These are phyloP conservation scores for Russula lepida DNA, from an alignment of 768 basidiomycete genomes.

Conservation along the genomic window DNA sequence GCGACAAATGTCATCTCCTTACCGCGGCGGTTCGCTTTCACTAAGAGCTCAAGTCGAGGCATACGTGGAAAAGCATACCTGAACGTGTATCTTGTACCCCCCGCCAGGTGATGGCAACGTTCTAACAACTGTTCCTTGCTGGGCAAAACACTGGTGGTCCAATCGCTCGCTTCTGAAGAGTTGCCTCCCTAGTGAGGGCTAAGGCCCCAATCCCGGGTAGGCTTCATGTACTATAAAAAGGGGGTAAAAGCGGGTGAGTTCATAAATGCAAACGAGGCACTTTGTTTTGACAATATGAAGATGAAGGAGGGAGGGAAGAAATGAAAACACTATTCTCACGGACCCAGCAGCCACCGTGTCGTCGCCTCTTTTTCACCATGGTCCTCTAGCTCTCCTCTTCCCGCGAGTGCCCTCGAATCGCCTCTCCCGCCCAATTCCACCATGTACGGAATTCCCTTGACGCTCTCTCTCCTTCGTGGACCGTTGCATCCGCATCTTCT, in stretches of 20 bases:
- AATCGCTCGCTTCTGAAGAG: not conserved
- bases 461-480: not conserved
- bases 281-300: no score
- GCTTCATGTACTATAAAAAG: not conserved
- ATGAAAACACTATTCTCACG: constrained; percentile 2
- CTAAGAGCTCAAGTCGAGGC: no score
- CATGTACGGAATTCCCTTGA: constrained; percentile 1
- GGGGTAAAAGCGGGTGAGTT: not conserved
- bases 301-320: no score
- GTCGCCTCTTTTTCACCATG: not conserved
- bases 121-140: not conserved
- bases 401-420: not conserved
- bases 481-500: no score
- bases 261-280: no score
- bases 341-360: constrained; percentile 3
- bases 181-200: not conserved
- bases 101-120: not conserved
- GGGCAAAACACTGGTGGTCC: not conserved
- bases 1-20: no score
- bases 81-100: no score
- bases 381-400: not conserved
- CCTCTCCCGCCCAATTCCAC: not conserved
- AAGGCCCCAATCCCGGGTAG: not conserved
- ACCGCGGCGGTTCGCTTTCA: no score
- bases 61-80: no score